These are phyloP conservation scores for Isabelozyma rhagii DNA, from an alignment of 805 yeast genomes.

Conservation along the genomic window DNA sequence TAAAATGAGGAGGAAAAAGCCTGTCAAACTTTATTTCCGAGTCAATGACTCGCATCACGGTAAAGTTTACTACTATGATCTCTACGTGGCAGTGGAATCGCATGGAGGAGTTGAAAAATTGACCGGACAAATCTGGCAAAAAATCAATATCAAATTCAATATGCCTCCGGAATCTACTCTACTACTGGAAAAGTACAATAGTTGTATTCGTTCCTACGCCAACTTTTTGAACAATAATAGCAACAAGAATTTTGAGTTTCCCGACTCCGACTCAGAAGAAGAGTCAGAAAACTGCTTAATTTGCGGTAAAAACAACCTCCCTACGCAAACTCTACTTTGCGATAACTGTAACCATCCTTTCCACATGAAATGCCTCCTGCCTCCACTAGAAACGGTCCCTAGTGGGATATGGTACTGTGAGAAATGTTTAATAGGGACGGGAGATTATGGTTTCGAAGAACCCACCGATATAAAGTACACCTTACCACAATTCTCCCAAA, in stretches of 20 bases:
- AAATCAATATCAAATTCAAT: conserved; percentile 21
- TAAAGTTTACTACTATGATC: conserved; percentile 35
- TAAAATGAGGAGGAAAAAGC: conserved; percentile 39
- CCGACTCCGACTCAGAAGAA: conserved; percentile 27
- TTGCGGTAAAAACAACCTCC: conserved; percentile 46
- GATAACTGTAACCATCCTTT: conserved; percentile 70
- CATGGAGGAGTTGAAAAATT: conserved; percentile 16
- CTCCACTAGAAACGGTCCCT: conserved; percentile 53
- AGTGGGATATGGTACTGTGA: conserved; percentile 76
- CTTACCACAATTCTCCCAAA: conserved; percentile 55
- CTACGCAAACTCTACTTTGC: conserved; percentile 55
- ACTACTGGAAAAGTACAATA: conserved; percentile 21
- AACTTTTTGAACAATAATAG: conserved; percentile 22
- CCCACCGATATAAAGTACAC: conserved; percentile 49
- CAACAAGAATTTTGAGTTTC: conserved; percentile 24
- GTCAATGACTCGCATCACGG: conserved; percentile 3
- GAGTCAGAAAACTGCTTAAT: conserved; percentile 42
- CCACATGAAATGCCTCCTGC: conserved; percentile 66
- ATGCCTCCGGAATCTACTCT: conserved; percentile 10
- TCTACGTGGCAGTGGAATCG: conserved; percentile 31
- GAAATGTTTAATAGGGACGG: conserved; percentile 79
- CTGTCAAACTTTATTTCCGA: conserved; percentile 17
- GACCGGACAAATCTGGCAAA: conserved; percentile 15
- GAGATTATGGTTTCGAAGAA: conserved; percentile 86
- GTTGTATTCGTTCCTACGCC: conserved; percentile 28